Conservation (phyloP, 768 basidiomycete genomes). For the Boletus pseudopeckii region DNA sequence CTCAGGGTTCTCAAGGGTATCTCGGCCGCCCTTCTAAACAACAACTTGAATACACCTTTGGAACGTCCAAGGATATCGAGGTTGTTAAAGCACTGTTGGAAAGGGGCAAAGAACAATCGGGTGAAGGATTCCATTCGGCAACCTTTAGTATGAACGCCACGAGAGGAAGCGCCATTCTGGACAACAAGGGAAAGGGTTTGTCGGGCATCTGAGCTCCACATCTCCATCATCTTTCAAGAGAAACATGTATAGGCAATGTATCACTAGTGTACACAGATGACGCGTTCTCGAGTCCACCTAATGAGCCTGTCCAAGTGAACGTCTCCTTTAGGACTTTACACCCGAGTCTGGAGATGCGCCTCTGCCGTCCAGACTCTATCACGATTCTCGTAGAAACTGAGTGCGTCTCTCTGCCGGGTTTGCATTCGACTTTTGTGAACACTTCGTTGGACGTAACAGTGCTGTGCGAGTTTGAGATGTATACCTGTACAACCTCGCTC, state of each 20-base stretch:
- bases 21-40: constrained; percentile 76
- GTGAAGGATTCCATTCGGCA: constrained; percentile 41
- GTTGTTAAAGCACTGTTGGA: constrained; percentile 57
- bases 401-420: not conserved
- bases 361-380: not conserved
- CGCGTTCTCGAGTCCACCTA: not conserved
- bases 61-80: constrained; percentile 59
- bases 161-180: constrained; percentile 36
- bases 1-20: constrained; percentile 75
- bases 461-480: not conserved
- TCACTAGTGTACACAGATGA: constrained; percentile 7
- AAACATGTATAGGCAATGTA: constrained; percentile 11
- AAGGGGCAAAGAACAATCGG: constrained; percentile 57
- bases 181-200: constrained; percentile 39
- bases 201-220: constrained; percentile 32
- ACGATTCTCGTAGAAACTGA: not conserved
- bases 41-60: constrained; percentile 74
- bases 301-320: not conserved
- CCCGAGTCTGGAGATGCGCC: not conserved
- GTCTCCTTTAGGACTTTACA: not conserved
- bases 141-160: constrained; percentile 14
- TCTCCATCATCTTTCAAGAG: not conserved
- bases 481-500: not conserved
- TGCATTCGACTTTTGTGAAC: not conserved
- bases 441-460: not conserved